phyloP scores from a whole-genome alignment of 75 land plant species.

The Isoetes taiwanensis region DNA sequence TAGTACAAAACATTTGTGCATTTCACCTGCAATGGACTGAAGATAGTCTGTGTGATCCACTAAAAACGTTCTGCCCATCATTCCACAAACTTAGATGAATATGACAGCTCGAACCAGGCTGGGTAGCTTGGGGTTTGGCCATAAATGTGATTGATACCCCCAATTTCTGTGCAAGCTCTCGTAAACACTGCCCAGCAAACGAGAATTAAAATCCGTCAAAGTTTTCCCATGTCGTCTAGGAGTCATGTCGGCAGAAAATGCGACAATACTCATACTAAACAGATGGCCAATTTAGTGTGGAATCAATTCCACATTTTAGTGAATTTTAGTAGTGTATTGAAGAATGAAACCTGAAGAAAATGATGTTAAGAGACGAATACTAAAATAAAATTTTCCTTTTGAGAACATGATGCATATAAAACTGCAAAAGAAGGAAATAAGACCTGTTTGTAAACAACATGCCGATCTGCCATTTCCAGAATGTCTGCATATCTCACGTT shows the following conservation, averaged over 20 bases:
- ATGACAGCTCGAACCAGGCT: slow-evolving; percentile 20
- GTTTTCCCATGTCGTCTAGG: too few relatives aligned
- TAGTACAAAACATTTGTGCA: background rate
- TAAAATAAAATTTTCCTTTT: background rate
- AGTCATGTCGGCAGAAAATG: too few relatives aligned
- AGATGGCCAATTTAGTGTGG: too few relatives aligned
- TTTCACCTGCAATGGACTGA: slow-evolving; percentile 15
- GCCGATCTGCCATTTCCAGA: slow-evolving; percentile 22
- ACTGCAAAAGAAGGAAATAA: background rate
- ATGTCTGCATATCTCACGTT: slow-evolving; percentile 19
- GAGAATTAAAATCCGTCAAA: too few relatives aligned
- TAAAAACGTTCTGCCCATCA: slow-evolving; percentile 14
- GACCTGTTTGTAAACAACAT: slow-evolving; percentile 20
- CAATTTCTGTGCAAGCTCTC: slow-evolving; percentile 16
- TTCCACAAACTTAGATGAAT: slow-evolving; percentile 21
- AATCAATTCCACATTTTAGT: too few relatives aligned
- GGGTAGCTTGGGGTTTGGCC: slow-evolving; percentile 17
- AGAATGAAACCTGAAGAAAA: background rate
- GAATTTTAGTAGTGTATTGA: background rate
- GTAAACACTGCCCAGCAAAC: slow-evolving; percentile 19
- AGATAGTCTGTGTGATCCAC: slow-evolving; percentile 5
- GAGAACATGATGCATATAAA: background rate
- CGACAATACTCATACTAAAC: too few relatives aligned
- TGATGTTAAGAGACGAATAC: background rate
- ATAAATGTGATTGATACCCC: slow-evolving; percentile 19